Base-by-base conservation (phyloP, 2,329 filamentous ascomycete species). In the Lecanoromycetidae sp. region DNA sequence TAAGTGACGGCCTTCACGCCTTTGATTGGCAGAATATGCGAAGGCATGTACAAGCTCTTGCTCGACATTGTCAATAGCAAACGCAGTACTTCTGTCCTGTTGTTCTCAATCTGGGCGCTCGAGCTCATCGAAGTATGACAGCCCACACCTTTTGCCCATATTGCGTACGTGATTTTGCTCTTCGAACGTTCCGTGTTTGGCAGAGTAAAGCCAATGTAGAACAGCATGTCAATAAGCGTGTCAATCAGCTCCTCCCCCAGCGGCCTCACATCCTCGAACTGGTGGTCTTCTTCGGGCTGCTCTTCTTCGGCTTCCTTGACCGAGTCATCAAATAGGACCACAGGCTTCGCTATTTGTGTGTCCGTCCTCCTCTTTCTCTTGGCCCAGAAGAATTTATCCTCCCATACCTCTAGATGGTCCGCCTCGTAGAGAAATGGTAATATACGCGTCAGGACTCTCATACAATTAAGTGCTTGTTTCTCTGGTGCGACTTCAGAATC, bases 111-210 rank as follows among this genome's bases (percentile, higher is more conserved):
- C 58, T 96, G 88, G 63, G 87, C 94, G 44, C 82, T 95, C 3
- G 87, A 90, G 8, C 82, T 82, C 56, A 93, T 80, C 4, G 87
- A 79, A 13, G 84, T 85, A 63, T 94, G 94, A 70, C 90, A 96
- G 12, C 91, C 91, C 25, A 98, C 90, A 39, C 91, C 91, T 60
- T 86, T 96, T 67, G 95, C 87, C 91, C 91, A 98, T 61, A 98
- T 96, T 45, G 87, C 83, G 65, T 91, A 94, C 6, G 82, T 84
- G 47, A 95, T 84, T 62, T 91, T 93, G 53, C 76, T 75, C 59
- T 83, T 87, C 45, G 78, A 77, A 48, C 79, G 74, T 12, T 79
- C 73, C 34, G 84, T 76, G 49, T 73, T 77, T 8, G 90, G 85
- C 13, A 95, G 75, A 0, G 90, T 94, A 58, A 98, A 83, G 46